Base-by-base conservation (phyloP, 306 rosid species). In the Quercus dentata region DNA sequence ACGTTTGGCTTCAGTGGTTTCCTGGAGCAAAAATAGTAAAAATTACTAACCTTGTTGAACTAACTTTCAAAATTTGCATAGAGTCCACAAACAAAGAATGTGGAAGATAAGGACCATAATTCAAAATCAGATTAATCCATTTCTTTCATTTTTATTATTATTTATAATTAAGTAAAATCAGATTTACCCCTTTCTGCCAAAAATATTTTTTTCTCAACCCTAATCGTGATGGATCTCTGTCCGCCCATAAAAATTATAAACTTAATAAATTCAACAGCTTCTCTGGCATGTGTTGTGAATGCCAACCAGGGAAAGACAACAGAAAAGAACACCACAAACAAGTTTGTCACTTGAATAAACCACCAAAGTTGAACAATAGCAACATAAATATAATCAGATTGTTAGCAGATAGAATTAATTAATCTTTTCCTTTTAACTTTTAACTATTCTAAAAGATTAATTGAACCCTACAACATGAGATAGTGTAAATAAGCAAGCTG, bases 1-100 rank as follows among this genome's bases (percentile, higher is more conserved):
- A 31, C 97, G 91, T 74, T 91, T 95, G 73, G 87, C 78, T 85
- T 89, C 98, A 76, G 88, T 63, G 56, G 84, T 76, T 90, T 89
- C 99, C 99, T 95, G 79, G 56, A 54, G 77, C 38, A 82, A 79
- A 59, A 67, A 19, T 49, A n/a, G 69, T 67, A 49, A 56, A 56
- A 31, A 31, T 28, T 28, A 27, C 67, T 49, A 49, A 49, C 18
- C 6, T 59, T 59, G 23, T 23, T 23, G 28, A 59, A 59, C 65
- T 20, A 20, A 23, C 12, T 23, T 59, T 13, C 27, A 59, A 59
- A 27, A 11, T 59, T 59, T 59, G 65, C 65, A 23, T 20, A 23
- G 23, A 23, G 27, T 23, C 31, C 31, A 59, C 65, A 59, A 23
- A 23, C 30, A 73, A 15, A 11, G 54, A 13, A 74, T 54, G n/a